Evolutionary conservation across 129 eudicot genomes (phyloP), one percentile per base, ranked within the genome.

Genomic region (Apium graveolens): DNA sequence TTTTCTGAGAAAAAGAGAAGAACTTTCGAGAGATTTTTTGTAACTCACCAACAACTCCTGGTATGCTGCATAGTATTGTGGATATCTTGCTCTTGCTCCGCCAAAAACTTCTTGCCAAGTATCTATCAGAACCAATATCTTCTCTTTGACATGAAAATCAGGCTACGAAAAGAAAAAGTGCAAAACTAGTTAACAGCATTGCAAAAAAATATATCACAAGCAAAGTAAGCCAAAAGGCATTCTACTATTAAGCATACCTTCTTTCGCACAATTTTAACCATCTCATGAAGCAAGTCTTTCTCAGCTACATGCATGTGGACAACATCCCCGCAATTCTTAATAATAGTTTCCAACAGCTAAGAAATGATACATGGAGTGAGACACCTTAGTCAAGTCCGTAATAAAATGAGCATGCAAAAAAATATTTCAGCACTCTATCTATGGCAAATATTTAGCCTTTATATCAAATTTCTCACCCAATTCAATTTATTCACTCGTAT

Each of bases 91-190:
- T 82, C 93, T 89, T 77, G 97, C 78, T 75, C 97, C 98, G 76
- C 98, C 98, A 73, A 93, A 93, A 72, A 90, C 88, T 84, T 93
- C 97, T 93, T 93, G 98, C 98, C 98, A 93, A 71, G 97, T 93
- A 78, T 93, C 97, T 69, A 93, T 86, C 43, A 91, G 90, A 81
- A 86, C 86, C 76, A 93, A 86, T 80, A 93, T 90, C 86, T 93
- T 93, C 86, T 93, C 98, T 78, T 93, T 93, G 26, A 93, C 98
- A 80, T 89, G 96, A 76, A 88, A 84, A 84, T 90, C 96, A 72
- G 98, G 97, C 96, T 91, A 84, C 83, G 86, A 37, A 70, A 32
- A 44, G 46, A 17, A 83, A 74, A 63, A 53, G 5, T 34, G 43
- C 48, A 78, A 76, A 75, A 73, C 31, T 11, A 7, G 32, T 60